Evolutionary conservation across 208 protist genomes (phyloP).

Genomic region (Herpetomonas samuelpessoai): DNA sequence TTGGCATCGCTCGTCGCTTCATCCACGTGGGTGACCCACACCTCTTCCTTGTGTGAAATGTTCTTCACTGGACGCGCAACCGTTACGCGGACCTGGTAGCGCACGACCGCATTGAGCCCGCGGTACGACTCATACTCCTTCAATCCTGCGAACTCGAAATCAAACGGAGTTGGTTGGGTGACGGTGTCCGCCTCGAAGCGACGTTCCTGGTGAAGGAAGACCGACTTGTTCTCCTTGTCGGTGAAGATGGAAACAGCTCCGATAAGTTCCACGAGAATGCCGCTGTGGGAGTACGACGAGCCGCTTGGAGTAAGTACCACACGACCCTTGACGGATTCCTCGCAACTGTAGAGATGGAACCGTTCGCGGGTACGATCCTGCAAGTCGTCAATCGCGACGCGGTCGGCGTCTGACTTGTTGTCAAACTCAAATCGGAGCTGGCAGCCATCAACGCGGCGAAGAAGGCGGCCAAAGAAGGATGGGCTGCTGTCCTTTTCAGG

Average conservation of each 20-base stretch:
- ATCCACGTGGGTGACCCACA: constrained; percentile 77
- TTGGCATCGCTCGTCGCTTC: constrained; percentile 35
- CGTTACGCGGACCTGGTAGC: constrained; percentile 63
- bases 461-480: constrained; percentile 60
- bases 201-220: constrained; percentile 72
- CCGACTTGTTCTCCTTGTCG: constrained; percentile 12
- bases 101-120: constrained; percentile 61
- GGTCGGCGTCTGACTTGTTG: constrained; percentile 27
- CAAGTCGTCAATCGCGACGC: constrained; percentile 39
- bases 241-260: constrained; percentile 39
- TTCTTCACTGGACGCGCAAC: constrained; percentile 72
- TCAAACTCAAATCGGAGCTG: constrained; percentile 57
- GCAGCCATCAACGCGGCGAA: constrained; percentile 78
- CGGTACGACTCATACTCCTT: constrained; percentile 87
- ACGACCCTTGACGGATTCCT: constrained; percentile 51
- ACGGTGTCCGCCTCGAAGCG: constrained; percentile 74
- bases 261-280: constrained; percentile 70
- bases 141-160: constrained; percentile 70
- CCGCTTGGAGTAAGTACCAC: constrained; percentile 58
- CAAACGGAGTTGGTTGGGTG: constrained; percentile 28
- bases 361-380: constrained; percentile 42
- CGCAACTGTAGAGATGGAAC: constrained; percentile 49
- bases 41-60: constrained; percentile 42
- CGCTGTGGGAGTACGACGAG: constrained; percentile 56
- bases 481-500: constrained; percentile 52